Percentiles rank a stretch among this genome's conserved stretches.
Evolutionary conservation across 148 eudicot genomes (phyloP).

Genomic region (Spergularia marina): DNA sequence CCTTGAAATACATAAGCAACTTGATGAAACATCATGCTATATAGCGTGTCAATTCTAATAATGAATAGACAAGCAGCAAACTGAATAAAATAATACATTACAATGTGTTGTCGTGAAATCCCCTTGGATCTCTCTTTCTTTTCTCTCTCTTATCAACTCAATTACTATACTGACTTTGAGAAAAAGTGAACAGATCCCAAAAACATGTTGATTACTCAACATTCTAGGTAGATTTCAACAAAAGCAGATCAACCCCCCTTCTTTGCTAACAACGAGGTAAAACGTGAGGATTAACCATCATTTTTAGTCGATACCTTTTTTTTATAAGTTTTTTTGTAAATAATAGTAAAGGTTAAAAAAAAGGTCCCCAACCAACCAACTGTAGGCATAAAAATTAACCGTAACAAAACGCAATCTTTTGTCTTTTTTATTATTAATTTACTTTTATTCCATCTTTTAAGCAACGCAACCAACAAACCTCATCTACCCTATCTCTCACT

Average conservation of each 20-base stretch:
- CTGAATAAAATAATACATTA: too few species aligned
- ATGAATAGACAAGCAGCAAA: too few species aligned
- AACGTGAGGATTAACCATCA: background rate
- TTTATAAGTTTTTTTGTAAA: background rate
- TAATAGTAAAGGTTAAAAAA: background rate
- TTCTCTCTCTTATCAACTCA: background rate
- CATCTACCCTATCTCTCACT: constrained; percentile 20
- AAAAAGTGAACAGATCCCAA: constrained; percentile 32
- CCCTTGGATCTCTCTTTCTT: background rate
- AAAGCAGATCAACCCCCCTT: constrained; percentile 20
- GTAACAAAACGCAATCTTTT: constrained; percentile 25
- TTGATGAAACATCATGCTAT: too few species aligned
- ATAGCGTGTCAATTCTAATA: too few species aligned
- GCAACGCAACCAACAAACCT: constrained; percentile 20
- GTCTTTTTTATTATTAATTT: background rate
- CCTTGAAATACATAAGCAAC: too few species aligned
- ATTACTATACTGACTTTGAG: too few species aligned
- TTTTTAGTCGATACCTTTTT: background rate
- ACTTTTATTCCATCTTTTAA: background rate
- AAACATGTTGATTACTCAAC: constrained; percentile 38
- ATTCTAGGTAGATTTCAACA: constrained; percentile 14
- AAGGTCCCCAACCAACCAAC: constrained; percentile 11
- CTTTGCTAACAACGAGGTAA: constrained; percentile 29
- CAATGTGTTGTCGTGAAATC: too few species aligned
- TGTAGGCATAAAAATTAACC: constrained; percentile 19